Evolutionary conservation across 805 yeast species (phyloP).

Genomic region (Saccharomycopsis sp.): DNA sequence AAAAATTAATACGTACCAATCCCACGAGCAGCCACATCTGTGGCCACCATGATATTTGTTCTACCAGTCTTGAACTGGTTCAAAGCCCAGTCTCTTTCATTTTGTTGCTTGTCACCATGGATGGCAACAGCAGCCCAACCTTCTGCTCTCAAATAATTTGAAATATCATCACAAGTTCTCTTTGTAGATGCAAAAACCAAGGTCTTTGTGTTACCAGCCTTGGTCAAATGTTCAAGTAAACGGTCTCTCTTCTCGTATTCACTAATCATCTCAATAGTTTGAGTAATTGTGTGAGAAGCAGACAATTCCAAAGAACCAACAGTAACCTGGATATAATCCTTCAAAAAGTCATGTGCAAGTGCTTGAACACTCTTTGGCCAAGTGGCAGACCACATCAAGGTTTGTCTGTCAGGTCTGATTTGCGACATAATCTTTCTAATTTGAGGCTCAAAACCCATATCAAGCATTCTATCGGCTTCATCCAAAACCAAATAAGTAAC

Average conservation of each 20-base stretch:
- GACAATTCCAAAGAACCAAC: constrained; percentile 92
- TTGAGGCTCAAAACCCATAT: constrained; percentile 99
- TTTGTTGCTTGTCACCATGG: constrained; percentile 97
- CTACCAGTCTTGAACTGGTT: constrained; percentile 86
- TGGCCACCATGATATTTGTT: constrained; percentile 96
- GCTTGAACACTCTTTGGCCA: constrained; percentile 99
- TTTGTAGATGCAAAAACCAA: constrained; percentile 93
- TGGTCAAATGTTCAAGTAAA: constrained; percentile 71
- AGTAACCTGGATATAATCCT: constrained; percentile 92
- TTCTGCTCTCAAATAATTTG: constrained; percentile 83
- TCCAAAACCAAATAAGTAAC: constrained; percentile 95
- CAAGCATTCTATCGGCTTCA: constrained; percentile 99
- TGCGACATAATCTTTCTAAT: constrained; percentile 96
- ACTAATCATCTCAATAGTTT: constrained; percentile 81
- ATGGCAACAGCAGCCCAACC: constrained; percentile 99
- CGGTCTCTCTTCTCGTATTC: constrained; percentile 94
- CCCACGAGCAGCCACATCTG: constrained; percentile 99
- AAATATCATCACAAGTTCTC: constrained; percentile 94
- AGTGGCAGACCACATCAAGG: constrained; percentile 99
- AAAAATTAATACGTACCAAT: constrained; percentile 70
- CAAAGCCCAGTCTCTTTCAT: constrained; percentile 98
- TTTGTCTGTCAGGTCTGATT: constrained; percentile 99
- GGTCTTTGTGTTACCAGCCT: constrained; percentile 55
- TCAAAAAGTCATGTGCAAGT: constrained; percentile 82
- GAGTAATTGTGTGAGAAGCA: constrained; percentile 95